These are phyloP conservation scores for Rhexocercosporidium sp. DNA, from an alignment of 2,329 filamentous ascomycete genomes.

Conservation along the genomic window DNA sequence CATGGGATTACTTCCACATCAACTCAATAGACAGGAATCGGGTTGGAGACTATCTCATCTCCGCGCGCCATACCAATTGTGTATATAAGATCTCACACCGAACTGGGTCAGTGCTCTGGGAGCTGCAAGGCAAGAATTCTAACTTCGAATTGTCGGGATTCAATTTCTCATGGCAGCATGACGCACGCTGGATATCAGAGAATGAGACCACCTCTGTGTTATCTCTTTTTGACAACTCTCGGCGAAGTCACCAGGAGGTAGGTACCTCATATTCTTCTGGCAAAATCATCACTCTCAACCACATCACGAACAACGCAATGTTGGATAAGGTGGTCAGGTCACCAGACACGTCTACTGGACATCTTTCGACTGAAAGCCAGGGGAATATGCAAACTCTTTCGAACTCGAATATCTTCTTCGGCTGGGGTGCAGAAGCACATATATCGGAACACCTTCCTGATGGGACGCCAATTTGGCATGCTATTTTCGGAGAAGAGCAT, in stretches of 20 bases:
- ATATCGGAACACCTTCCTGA: background rate
- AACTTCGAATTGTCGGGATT: background rate
- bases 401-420: slow-evolving; percentile 7
- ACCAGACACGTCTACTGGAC: background rate
- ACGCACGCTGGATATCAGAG: slow-evolving; percentile 1
- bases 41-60: slow-evolving; percentile 3
- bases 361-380: background rate
- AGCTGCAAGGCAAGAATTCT: background rate
- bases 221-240: slow-evolving; percentile 12
- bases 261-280: background rate
- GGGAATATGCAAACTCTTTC: background rate
- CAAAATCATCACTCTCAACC: background rate
- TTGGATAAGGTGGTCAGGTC: background rate
- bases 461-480: background rate
- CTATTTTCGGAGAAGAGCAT: background rate
- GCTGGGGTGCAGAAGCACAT: background rate
- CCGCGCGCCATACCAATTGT: background rate
- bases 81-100: background rate
- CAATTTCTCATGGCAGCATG: slow-evolving; percentile 1
- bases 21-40: slow-evolving; percentile 3
- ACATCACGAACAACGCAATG: background rate
- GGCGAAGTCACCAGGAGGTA: background rate
- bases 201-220: background rate
- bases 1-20: slow-evolving; percentile 7
- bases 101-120: slow-evolving; percentile 4